These are phyloP conservation scores for Apophysomyces sp. DNA, from an alignment of 371 early-diverging fungal genomes.

Conservation along the genomic window DNA sequence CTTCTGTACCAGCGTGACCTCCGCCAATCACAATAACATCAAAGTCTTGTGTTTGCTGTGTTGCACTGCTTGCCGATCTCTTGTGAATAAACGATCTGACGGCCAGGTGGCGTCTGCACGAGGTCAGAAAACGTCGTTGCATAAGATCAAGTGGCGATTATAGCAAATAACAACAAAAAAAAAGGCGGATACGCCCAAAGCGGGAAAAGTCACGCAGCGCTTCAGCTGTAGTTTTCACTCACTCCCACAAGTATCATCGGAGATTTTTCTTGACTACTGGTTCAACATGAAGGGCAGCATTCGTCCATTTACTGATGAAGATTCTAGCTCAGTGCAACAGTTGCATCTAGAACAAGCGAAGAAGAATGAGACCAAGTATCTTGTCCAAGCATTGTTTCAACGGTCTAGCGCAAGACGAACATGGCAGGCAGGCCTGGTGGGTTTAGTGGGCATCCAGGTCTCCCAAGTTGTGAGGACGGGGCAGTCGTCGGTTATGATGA, in stretches of 20 bases:
- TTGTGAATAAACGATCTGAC: neutral
- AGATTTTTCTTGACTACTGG: neutral
- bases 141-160: neutral
- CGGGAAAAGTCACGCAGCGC: neutral
- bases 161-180: neutral
- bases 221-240: neutral
- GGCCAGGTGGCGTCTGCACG: neutral
- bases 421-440: slow-evolving; percentile 40
- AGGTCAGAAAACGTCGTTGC: neutral
- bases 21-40: slow-evolving; percentile 86
- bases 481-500: neutral
- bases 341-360: slow-evolving; percentile 5
- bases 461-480: neutral
- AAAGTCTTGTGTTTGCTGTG: slow-evolving; percentile 26
- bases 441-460: slow-evolving; percentile 26
- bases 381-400: neutral
- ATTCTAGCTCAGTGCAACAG: slow-evolving; percentile 1
- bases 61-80: neutral
- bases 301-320: slow-evolving; percentile 5
- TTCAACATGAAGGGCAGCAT: slow-evolving; percentile 6
- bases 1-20: slow-evolving; percentile 89
- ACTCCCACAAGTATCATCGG: neutral
- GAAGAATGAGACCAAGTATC: neutral
- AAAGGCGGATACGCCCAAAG: neutral
- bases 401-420: slow-evolving; percentile 16